Evolutionary conservation across 2,329 filamentous ascomycete genomes (phyloP).

Genomic region (Claviceps maximensis): DNA sequence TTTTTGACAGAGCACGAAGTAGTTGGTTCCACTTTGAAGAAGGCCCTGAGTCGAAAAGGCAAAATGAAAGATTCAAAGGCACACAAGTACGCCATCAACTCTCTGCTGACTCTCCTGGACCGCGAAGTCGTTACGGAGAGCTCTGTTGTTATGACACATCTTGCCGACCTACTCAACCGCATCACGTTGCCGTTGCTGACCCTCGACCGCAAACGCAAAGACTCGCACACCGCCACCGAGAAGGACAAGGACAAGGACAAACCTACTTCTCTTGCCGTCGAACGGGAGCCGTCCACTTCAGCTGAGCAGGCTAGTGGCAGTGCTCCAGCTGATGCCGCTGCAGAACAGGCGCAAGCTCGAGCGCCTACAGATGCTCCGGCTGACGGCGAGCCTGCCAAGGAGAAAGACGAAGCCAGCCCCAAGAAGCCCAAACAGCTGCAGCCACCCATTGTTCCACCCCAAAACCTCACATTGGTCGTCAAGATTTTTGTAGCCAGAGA

Average conservation of each 20-base stretch:
- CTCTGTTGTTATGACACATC: conserved; percentile 87
- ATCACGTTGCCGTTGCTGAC: conserved; percentile 78
- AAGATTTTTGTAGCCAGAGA: conserved; percentile 93
- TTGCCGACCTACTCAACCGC: conserved; percentile 74
- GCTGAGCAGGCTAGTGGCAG: conserved; percentile 9
- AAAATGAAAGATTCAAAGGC: conserved; percentile 78
- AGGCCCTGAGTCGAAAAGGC: conserved; percentile 65
- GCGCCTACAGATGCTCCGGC: conserved; percentile 13
- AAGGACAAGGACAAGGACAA: conserved; percentile 14
- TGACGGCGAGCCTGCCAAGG: conserved; percentile 20
- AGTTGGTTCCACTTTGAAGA: conserved; percentile 61
- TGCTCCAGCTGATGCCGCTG: conserved; percentile 9
- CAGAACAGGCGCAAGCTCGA: conserved; percentile 18
- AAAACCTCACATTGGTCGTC: conserved; percentile 87
- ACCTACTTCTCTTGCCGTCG: conserved; percentile 11
- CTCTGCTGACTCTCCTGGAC: conserved; percentile 74
- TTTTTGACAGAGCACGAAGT: conserved; percentile 89
- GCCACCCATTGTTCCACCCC: conserved; percentile 73
- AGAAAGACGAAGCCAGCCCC: conserved; percentile 27
- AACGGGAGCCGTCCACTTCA: conserved; percentile 18
- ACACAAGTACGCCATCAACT: conserved; percentile 83
- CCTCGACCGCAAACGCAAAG: conserved; percentile 48
- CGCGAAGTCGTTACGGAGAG: conserved; percentile 95
- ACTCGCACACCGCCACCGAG: conserved; percentile 23
- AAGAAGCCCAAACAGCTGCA: conserved; percentile 49